phyloP scores from a whole-genome alignment of 805 yeast genomes.

The Candida gorgasii region DNA sequence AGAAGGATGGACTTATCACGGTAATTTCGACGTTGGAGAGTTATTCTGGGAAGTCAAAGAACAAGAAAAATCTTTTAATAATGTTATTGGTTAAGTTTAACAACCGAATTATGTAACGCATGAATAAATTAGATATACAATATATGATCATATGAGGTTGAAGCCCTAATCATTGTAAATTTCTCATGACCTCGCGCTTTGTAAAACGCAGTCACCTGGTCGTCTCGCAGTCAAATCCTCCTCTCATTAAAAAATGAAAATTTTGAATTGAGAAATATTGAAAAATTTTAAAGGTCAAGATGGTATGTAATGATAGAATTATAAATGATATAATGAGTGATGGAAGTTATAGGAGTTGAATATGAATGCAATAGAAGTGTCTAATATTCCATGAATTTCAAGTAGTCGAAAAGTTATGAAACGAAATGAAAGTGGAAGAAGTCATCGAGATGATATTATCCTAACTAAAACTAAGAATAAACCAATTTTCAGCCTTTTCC shows the following conservation, averaged over 20 bases:
- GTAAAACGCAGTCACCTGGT: conserved; percentile 4
- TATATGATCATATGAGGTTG: neutral
- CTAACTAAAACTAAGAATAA: too few relatives aligned
- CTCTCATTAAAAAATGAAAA: conserved; percentile 5
- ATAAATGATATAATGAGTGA: neutral
- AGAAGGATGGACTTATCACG: conserved; percentile 93
- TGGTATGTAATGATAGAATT: conserved; percentile 4
- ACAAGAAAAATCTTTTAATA: conserved; percentile 84
- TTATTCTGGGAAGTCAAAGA: conserved; percentile 90
- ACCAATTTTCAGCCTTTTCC: too few relatives aligned
- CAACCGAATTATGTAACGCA: neutral
- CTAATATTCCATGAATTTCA: too few relatives aligned
- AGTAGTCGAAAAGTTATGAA: too few relatives aligned
- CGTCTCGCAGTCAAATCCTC: neutral
- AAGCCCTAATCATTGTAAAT: neutral
- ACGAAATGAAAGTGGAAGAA: too few relatives aligned
- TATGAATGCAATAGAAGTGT: neutral
- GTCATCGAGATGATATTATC: too few relatives aligned
- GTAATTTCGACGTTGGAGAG: conserved; percentile 89
- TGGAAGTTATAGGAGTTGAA: neutral
- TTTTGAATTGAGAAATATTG: conserved; percentile 7
- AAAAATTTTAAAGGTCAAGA: conserved; percentile 7
- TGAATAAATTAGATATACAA: neutral
- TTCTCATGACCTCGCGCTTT: neutral
- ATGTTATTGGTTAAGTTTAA: conserved; percentile 58